Conservation (phyloP, 1,139 yeast genomes). For the Magnusiomyces paraingens region DNA sequence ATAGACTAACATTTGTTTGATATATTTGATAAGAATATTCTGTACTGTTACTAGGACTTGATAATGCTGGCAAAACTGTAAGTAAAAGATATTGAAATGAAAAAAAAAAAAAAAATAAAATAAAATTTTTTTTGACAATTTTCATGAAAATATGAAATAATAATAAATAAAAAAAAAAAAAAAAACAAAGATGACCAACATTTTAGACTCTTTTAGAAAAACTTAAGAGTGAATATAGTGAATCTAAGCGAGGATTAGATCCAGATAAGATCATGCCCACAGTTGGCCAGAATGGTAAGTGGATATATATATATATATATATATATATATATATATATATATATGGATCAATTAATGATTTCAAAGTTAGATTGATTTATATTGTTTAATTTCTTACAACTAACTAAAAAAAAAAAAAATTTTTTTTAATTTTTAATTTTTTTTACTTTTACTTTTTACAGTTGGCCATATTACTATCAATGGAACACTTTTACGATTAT, state of each 20-base stretch:
- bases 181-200: not conserved
- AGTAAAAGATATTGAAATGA: constrained; percentile 11
- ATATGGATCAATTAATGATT: not conserved
- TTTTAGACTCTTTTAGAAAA: constrained; percentile 55
- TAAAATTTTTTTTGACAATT: not conserved
- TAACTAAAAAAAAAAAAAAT: not conserved
- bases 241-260: constrained; percentile 36
- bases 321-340: too few species aligned
- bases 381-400: not conserved
- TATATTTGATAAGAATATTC: constrained; percentile 46
- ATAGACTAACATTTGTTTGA: not conserved
- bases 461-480: constrained; percentile 49
- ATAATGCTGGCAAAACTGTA: constrained; percentile 89
- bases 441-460: not conserved
- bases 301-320: constrained; percentile 7
- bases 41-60: constrained; percentile 78
- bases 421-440: too few species aligned
- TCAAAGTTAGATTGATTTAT: not conserved
- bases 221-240: constrained; percentile 46
- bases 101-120: not conserved
- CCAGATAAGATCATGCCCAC: constrained; percentile 57
- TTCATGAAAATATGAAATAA: too few species aligned
- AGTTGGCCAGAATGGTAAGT: constrained; percentile 57
- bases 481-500: constrained; percentile 61
- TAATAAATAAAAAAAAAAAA: not conserved